phyloP scores from a whole-genome alignment of 306 rosid species.

The Cucurbita maxima region DNA sequence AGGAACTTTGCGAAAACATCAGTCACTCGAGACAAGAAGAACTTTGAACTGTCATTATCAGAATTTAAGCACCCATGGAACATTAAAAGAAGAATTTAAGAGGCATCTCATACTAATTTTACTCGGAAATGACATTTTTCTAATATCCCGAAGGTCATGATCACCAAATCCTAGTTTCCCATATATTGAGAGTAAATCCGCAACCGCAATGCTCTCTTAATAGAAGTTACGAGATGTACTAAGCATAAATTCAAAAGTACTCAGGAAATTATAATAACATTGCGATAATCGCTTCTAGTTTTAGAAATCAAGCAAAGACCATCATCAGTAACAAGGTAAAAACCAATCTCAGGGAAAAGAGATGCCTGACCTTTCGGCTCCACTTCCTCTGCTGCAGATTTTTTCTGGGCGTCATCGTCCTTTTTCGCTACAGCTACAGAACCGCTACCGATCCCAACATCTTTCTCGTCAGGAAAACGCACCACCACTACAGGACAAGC shows the following conservation, averaged over 20 bases:
- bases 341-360: not conserved
- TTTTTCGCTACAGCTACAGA: constrained; percentile 18
- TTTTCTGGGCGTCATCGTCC: constrained; percentile 22
- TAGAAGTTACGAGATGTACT: not conserved
- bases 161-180: not conserved
- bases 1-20: not conserved
- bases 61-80: not conserved
- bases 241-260: not conserved
- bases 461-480: constrained; percentile 75
- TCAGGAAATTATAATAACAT: not conserved
- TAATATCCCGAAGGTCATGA: not conserved
- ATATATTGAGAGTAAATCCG: not conserved
- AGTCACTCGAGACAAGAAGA: not conserved
- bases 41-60: not conserved
- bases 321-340: not conserved
- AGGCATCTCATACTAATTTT: not conserved
- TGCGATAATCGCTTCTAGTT: not conserved
- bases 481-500: constrained; percentile 94
- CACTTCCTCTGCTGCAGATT: not conserved
- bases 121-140: not conserved
- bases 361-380: constrained; percentile 48
- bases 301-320: not conserved
- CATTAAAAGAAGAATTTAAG: not conserved
- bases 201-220: not conserved
- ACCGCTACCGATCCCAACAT: constrained; percentile 9